Conservation (phyloP, 192 early-diverging fungal species). For the Backusella circina region DNA sequence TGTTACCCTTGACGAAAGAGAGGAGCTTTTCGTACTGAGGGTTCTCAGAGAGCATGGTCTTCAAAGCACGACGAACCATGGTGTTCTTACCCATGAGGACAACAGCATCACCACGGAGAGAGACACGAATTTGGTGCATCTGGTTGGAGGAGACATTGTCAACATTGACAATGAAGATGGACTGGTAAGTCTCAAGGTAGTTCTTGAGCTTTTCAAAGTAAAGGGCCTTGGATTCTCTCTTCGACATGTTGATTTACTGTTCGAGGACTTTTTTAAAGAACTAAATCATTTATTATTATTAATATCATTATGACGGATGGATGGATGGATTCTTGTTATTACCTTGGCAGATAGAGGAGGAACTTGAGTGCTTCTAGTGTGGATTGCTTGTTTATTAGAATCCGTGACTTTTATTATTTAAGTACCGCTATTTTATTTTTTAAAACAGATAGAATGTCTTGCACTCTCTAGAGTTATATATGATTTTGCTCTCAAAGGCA, state of each 20-base stretch:
- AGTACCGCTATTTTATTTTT: background rate
- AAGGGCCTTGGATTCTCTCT: slow-evolving; percentile 95
- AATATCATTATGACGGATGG: slow-evolving; percentile 21
- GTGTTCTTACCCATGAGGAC: slow-evolving; percentile 99
- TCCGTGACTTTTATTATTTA: background rate
- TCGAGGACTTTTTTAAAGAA: slow-evolving; percentile 56
- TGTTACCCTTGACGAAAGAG: slow-evolving; percentile 88
- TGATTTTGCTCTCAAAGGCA: no score
- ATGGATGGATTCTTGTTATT: slow-evolving; percentile 11
- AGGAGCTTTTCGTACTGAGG: slow-evolving; percentile 80
- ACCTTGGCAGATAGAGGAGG: slow-evolving; percentile 6
- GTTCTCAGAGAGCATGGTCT: slow-evolving; percentile 61
- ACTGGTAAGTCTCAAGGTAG: slow-evolving; percentile 87
- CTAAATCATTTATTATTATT: background rate
- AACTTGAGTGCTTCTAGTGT: background rate
- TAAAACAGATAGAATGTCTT: no score
- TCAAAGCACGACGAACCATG: slow-evolving; percentile 91
- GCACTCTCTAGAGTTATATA: no score
- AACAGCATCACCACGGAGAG: slow-evolving; percentile 86
- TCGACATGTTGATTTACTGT: slow-evolving; percentile 85
- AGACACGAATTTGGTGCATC: slow-evolving; percentile 96
- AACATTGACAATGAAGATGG: slow-evolving; percentile 99
- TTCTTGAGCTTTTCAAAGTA: slow-evolving; percentile 93
- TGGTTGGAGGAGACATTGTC: slow-evolving; percentile 99
- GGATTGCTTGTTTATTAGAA: background rate